Conservation (phyloP, 208 protist genomes). For the Leishmania guyanensis region DNA sequence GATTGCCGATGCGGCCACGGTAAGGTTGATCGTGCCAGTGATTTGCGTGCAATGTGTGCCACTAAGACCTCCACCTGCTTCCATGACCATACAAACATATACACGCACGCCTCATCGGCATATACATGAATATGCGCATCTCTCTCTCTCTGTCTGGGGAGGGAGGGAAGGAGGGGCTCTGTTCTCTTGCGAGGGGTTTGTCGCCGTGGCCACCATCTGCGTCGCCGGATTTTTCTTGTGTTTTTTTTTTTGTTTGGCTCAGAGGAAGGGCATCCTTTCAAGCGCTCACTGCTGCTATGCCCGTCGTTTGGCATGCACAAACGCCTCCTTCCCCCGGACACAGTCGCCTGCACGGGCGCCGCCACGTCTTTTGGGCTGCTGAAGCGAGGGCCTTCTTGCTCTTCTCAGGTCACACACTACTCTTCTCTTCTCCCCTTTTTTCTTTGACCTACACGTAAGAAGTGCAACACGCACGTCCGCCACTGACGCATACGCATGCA, state of each 20-base stretch:
- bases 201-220: background rate
- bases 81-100: background rate
- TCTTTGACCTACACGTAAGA: background rate
- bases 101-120: too few species aligned
- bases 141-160: background rate
- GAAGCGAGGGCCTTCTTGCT: too few species aligned
- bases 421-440: background rate
- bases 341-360: background rate
- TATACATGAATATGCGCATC: background rate
- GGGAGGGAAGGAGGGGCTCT: too few species aligned
- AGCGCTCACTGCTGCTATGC: background rate
- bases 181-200: background rate
- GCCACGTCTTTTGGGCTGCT: background rate
- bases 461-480: background rate
- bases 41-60: background rate
- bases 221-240: background rate
- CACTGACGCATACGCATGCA: background rate
- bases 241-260: background rate
- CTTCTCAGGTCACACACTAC: background rate
- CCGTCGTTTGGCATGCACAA: background rate
- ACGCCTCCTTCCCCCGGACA: background rate
- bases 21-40: background rate
- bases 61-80: background rate
- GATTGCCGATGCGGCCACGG: background rate
- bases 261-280: background rate